Conservation (phyloP, 2,329 filamentous ascomycete species). For the Fusarium caatingaense region DNA sequence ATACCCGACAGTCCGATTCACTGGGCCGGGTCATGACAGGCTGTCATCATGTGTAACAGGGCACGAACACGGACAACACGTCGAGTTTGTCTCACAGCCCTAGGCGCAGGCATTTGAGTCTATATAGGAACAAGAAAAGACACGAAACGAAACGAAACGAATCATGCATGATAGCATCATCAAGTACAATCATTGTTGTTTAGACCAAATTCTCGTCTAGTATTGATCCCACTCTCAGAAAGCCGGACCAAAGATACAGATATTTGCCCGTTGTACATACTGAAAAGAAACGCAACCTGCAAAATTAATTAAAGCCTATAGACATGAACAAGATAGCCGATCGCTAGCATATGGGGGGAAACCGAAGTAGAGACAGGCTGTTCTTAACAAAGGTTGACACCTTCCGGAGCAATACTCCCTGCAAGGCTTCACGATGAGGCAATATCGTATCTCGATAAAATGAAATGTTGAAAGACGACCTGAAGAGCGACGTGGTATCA, state of each 20-base stretch:
- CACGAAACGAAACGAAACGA: neutral
- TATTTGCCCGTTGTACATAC: neutral
- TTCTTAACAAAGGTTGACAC: neutral
- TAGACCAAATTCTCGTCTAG: neutral
- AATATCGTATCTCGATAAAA: constrained; percentile 1
- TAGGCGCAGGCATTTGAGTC: neutral
- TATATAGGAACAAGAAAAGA: neutral
- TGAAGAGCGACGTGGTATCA: constrained; percentile 47
- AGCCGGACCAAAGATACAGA: neutral
- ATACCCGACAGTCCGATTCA: constrained; percentile 26
- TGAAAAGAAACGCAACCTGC: constrained; percentile 9
- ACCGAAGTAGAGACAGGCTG: neutral
- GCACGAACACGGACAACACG: neutral
- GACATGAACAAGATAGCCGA: constrained; percentile 1
- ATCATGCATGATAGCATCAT: neutral
- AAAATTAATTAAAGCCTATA: neutral
- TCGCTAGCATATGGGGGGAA: neutral
- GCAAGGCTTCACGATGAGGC: constrained; percentile 8
- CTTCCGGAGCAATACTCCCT: neutral
- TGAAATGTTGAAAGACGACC: constrained; percentile 38
- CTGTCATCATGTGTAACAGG: constrained; percentile 10
- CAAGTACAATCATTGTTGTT: constrained; percentile 26
- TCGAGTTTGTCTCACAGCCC: constrained; percentile 11
- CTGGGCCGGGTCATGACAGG: constrained; percentile 20
- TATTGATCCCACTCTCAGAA: neutral